phyloP scores from a whole-genome alignment of 2,329 filamentous ascomycete species.

The Ophiostoma ips region DNA sequence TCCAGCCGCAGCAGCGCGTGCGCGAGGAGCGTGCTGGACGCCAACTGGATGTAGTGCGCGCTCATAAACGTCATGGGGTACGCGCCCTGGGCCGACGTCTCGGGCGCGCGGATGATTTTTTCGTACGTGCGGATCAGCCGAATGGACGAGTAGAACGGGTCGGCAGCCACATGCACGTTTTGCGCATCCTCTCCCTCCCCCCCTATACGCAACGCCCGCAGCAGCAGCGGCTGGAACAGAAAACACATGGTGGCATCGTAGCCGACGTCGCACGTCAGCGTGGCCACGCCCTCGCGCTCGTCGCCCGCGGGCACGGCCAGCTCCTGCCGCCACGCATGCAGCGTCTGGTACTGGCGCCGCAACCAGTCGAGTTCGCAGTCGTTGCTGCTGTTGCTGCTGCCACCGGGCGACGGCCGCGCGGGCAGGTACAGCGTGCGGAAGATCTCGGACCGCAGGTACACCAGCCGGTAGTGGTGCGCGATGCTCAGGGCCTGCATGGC shows the following conservation, averaged over 20 bases:
- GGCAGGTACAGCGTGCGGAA: constrained; percentile 16
- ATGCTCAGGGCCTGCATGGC: constrained; percentile 17
- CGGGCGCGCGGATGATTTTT: constrained; percentile 18
- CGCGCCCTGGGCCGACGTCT: constrained; percentile 16
- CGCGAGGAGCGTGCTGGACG: constrained; percentile 19
- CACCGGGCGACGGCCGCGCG: constrained; percentile 1
- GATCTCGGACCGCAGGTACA: constrained; percentile 23
- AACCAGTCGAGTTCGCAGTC: constrained; percentile 8
- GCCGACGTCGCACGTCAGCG: constrained; percentile 20
- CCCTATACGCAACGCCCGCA: constrained; percentile 5
- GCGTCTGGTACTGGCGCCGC: constrained; percentile 7
- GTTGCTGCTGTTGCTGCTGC: not conserved
- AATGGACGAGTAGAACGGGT: constrained; percentile 19
- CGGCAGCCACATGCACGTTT: constrained; percentile 13
- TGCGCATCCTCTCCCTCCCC: not conserved
- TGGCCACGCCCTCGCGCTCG: constrained; percentile 15
- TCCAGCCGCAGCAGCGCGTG: constrained; percentile 19
- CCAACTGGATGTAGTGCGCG: constrained; percentile 21
- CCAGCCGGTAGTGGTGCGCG: constrained; percentile 22
- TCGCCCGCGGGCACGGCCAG: constrained; percentile 8
- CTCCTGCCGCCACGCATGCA: constrained; percentile 10
- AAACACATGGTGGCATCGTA: constrained; percentile 21
- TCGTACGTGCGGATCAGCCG: constrained; percentile 19
- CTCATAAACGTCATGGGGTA: constrained; percentile 21
- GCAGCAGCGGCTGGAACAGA: constrained; percentile 20